These are phyloP conservation scores for Populus simonii DNA, from an alignment of 345 rosid genomes.

Conservation along the genomic window DNA sequence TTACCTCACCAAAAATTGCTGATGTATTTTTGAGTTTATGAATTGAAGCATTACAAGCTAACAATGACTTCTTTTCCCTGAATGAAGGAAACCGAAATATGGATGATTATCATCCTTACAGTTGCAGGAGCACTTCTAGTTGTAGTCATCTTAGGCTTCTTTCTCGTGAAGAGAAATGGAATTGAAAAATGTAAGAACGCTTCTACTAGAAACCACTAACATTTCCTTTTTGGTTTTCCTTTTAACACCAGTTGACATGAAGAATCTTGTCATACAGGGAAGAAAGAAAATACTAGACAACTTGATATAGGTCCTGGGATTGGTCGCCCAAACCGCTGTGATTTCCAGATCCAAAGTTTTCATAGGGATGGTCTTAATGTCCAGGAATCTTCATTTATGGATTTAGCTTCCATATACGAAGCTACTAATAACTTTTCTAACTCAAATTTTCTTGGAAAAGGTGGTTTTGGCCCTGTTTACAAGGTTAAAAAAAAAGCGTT, in stretches of 20 bases:
- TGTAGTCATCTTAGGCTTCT: slow-evolving; percentile 12
- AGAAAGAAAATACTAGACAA: neutral
- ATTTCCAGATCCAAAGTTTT: slow-evolving; percentile 2
- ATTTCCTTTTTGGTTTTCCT: too few species aligned
- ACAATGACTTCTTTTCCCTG: too few species aligned
- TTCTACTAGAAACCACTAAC: neutral
- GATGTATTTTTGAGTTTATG: too few species aligned
- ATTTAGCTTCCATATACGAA: slow-evolving; percentile 23
- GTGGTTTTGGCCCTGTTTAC: slow-evolving; percentile 8
- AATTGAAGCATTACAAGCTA: too few species aligned
- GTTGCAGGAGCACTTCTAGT: slow-evolving; percentile 12
- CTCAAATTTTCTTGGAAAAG: slow-evolving; percentile 6
- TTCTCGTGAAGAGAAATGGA: slow-evolving; percentile 2
- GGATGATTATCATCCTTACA: slow-evolving; percentile 19
- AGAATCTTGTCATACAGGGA: neutral
- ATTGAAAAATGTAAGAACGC: neutral
- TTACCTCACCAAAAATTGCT: too few species aligned
- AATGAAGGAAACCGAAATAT: neutral
- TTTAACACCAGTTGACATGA: neutral
- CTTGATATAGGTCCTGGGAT: neutral
- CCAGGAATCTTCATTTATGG: slow-evolving; percentile 21
- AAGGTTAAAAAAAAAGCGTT: neutral
- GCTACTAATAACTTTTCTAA: slow-evolving; percentile 44
- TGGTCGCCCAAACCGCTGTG: neutral
- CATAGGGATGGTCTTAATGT: slow-evolving; percentile 1